A percentile compares a stretch with the other conserved stretches of the same genome.
Conservation (phyloP, 2,329 filamentous ascomycete species). For the Pseudodiploospora longispora region DNA sequence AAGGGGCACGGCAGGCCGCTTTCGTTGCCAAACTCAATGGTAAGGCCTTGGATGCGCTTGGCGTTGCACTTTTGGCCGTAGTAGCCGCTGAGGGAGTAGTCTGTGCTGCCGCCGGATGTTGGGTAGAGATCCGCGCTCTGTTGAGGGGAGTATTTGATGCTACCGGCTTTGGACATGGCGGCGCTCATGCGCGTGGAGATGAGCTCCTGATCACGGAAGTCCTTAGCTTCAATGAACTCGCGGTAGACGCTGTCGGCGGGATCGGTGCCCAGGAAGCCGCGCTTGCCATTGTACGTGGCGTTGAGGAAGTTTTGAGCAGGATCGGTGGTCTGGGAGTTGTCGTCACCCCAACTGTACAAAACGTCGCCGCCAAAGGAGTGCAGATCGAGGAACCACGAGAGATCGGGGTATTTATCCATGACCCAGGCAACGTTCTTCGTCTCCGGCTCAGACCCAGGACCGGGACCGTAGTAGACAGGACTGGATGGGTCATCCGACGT, state of each 20-base stretch:
- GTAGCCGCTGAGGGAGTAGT: conserved; percentile 39
- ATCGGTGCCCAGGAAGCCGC: conserved; percentile 35
- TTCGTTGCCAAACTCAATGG: conserved; percentile 37
- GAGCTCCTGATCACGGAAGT: conserved; percentile 24
- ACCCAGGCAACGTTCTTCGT: conserved; percentile 46
- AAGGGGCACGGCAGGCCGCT: conserved; percentile 27
- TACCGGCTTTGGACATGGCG: conserved; percentile 32
- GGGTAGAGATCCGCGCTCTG: conserved; percentile 36
- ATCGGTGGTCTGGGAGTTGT: conserved; percentile 39
- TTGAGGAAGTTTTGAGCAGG: conserved; percentile 45
- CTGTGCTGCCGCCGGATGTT: conserved; percentile 36
- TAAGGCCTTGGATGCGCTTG: conserved; percentile 34
- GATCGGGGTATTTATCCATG: conserved; percentile 38
- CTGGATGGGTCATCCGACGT: conserved; percentile 30
- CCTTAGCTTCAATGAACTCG: conserved; percentile 34
- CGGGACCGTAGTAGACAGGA: conserved; percentile 43
- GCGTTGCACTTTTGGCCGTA: conserved; percentile 24
- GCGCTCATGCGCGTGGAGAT: conserved; percentile 26
- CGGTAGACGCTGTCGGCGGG: conserved; percentile 27
- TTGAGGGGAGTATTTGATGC: conserved; percentile 28
- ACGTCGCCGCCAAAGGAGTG: conserved; percentile 46
- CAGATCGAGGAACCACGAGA: conserved; percentile 51
- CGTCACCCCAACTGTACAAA: conserved; percentile 50
- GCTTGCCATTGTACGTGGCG: conserved; percentile 39
- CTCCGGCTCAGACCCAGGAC: conserved; percentile 48